These are phyloP conservation scores for Pythium aquatile DNA, from an alignment of 352 stramenopile species.

Conservation along the genomic window DNA sequence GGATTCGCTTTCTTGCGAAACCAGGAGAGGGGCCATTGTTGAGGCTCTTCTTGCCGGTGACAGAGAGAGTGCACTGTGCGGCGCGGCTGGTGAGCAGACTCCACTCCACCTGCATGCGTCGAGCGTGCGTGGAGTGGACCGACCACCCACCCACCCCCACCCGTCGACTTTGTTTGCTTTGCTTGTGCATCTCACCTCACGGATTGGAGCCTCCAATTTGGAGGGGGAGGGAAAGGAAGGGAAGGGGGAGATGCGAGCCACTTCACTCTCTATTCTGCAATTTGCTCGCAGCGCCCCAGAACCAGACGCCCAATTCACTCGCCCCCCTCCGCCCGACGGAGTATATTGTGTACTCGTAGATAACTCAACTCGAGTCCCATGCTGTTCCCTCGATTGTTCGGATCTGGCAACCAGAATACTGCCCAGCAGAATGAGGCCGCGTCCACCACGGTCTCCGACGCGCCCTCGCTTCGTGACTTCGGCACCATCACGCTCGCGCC, in stretches of 20 bases:
- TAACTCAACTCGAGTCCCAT: constrained; percentile 4
- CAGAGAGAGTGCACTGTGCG: constrained; percentile 15
- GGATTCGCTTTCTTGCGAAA: not conserved
- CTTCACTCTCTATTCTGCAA: constrained; percentile 26
- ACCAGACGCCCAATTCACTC: constrained; percentile 7
- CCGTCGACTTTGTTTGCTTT: constrained; percentile 15
- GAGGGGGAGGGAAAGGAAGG: constrained; percentile 6
- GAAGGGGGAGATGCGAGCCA: constrained; percentile 20
- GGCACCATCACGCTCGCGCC: constrained; percentile 17
- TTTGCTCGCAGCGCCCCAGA: constrained; percentile 24
- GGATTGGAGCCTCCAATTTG: not conserved
- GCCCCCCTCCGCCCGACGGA: not conserved
- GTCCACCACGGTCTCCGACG: not conserved
- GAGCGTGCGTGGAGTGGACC: constrained; percentile 15
- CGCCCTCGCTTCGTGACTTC: constrained; percentile 8
- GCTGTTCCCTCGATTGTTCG: constrained; percentile 27
- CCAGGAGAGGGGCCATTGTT: not conserved
- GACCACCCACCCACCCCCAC: constrained; percentile 17
- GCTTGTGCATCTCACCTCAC: constrained; percentile 11
- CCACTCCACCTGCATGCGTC: constrained; percentile 12
- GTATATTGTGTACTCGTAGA: not conserved
- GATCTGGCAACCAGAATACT: constrained; percentile 23
- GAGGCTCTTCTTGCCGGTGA: constrained; percentile 20
- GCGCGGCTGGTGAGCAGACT: constrained; percentile 16
- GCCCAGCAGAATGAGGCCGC: not conserved